Evolutionary conservation across 2,329 filamentous ascomycete genomes (phyloP).

Genomic region (Pseudocercospora crystallina): DNA sequence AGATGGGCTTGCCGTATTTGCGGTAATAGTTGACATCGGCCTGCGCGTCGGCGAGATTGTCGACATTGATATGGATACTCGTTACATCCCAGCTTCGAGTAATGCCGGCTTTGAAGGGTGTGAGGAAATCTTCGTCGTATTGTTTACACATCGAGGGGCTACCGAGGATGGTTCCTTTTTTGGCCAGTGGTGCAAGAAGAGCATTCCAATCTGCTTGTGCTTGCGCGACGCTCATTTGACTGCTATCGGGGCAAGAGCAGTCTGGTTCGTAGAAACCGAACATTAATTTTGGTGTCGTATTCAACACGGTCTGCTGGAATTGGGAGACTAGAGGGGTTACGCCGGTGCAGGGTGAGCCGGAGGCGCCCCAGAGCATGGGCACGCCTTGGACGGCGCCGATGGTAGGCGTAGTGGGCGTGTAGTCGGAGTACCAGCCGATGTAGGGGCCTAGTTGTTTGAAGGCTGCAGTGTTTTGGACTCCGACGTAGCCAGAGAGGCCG

Average conservation of each 20-base stretch:
- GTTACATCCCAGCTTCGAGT: constrained; percentile 28
- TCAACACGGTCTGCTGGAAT: constrained; percentile 12
- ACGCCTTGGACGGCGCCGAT: constrained; percentile 24
- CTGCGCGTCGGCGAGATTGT: constrained; percentile 23
- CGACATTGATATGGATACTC: constrained; percentile 33
- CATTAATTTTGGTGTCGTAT: constrained; percentile 24
- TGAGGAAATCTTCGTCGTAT: constrained; percentile 29
- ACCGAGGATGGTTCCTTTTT: constrained; percentile 29
- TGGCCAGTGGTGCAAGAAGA: constrained; percentile 26
- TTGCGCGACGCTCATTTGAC: constrained; percentile 23
- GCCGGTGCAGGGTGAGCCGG: constrained; percentile 19
- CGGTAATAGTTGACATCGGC: constrained; percentile 27
- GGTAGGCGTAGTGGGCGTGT: constrained; percentile 26
- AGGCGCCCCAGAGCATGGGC: constrained; percentile 23
- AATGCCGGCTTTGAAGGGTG: constrained; percentile 23
- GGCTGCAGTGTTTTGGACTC: constrained; percentile 20
- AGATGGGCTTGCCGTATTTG: constrained; percentile 29
- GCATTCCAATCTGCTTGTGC: constrained; percentile 26
- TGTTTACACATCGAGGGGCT: constrained; percentile 33
- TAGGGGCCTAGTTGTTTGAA: constrained; percentile 24
- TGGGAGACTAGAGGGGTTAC: constrained; percentile 10
- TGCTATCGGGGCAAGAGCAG: constrained; percentile 22
- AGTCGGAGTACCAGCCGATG: constrained; percentile 34
- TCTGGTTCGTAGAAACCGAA: constrained; percentile 36
- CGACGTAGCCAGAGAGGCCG: constrained; percentile 30